Percentiles rank a stretch among this genome's conserved stretches.
Conservation (phyloP, 768 basidiomycete genomes). For the Cyclocybe aegerita region DNA sequence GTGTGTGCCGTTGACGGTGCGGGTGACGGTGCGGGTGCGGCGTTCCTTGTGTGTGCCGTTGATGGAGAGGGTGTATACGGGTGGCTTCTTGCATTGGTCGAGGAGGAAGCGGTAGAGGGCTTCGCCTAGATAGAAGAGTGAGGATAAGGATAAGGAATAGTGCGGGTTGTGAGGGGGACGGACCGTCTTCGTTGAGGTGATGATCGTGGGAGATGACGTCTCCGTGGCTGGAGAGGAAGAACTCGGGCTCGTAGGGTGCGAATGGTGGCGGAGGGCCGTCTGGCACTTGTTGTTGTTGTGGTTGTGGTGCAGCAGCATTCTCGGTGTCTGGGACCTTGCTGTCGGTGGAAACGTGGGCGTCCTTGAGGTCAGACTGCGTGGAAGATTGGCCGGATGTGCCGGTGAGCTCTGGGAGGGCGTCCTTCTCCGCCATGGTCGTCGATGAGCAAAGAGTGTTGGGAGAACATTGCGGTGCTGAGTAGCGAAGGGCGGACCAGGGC, state of each 20-base stretch:
- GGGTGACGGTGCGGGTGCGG: conserved; percentile 40
- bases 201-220: conserved; percentile 69
- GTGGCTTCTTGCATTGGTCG: conserved; percentile 46
- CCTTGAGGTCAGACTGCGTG: no score
- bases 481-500: no score
- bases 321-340: no score
- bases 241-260: conserved; percentile 62
- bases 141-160: neutral
- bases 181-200: conserved; percentile 66
- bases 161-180: neutral
- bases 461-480: no score
- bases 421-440: no score
- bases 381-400: no score
- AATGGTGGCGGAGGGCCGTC: conserved; percentile 58
- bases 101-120: conserved; percentile 75
- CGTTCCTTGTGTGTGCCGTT: conserved; percentile 55
- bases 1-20: conserved; percentile 26
- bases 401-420: no score
- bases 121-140: conserved; percentile 32
- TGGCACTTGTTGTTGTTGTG: neutral
- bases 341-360: no score
- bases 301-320: no score
- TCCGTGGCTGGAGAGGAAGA: conserved; percentile 45
- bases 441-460: no score
- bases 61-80: conserved; percentile 45